These are phyloP conservation scores for Zygnema cylindricum DNA, from an alignment of 139 green algal genomes.

Conservation along the genomic window DNA sequence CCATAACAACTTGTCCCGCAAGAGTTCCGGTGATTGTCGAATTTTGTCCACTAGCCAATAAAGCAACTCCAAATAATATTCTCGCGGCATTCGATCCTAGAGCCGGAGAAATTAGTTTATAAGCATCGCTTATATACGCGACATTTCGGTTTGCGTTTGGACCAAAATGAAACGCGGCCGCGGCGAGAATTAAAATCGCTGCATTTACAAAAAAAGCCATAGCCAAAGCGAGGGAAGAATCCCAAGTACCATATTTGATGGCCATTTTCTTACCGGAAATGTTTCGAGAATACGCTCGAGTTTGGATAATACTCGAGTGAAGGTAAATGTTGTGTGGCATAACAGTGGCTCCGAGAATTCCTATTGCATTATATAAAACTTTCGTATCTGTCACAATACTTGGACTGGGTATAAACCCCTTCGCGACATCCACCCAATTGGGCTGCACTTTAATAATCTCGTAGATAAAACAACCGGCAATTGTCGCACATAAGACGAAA, in stretches of 20 bases:
- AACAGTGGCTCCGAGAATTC: conserved; percentile 55
- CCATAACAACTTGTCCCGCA: conserved; percentile 83
- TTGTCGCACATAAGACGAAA: conserved; percentile 29
- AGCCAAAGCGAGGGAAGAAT: conserved; percentile 67
- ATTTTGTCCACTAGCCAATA: conserved; percentile 69
- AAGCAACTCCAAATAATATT: conserved; percentile 54
- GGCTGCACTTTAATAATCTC: conserved; percentile 33
- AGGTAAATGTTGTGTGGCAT: conserved; percentile 85
- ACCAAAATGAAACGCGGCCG: conserved; percentile 68
- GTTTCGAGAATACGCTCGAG: conserved; percentile 67
- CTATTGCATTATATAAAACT: conserved; percentile 44
- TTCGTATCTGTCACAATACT: conserved; percentile 42
- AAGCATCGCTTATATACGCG: conserved; percentile 65
- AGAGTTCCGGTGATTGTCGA: conserved; percentile 82
- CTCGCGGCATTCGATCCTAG: conserved; percentile 65
- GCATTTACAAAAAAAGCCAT: conserved; percentile 77
- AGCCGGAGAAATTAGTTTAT: conserved; percentile 65
- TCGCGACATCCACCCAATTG: conserved; percentile 30
- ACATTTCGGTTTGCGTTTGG: not conserved
- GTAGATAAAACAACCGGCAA: conserved; percentile 46
- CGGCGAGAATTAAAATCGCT: conserved; percentile 73
- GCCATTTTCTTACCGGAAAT: conserved; percentile 60
- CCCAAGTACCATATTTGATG: conserved; percentile 68
- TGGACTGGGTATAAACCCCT: conserved; percentile 18
- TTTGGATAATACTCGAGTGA: conserved; percentile 71